A percentile compares a stretch with the other conserved stretches of the same genome.
These are phyloP conservation scores for Dactylellina cionopaga DNA, from an alignment of 2,329 filamentous ascomycete genomes.

Conservation along the genomic window DNA sequence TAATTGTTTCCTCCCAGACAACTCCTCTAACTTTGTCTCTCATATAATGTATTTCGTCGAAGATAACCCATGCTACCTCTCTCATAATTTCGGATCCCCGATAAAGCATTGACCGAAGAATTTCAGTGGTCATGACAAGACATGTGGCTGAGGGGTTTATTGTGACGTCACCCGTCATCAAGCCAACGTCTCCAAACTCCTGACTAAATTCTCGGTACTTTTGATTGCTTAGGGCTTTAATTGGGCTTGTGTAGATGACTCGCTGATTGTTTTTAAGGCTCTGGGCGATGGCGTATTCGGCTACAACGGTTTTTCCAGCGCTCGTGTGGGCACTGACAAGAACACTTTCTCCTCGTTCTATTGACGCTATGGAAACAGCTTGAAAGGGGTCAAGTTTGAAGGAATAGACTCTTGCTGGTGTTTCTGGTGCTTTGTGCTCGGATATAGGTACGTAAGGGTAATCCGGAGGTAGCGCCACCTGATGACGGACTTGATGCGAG, in stretches of 20 bases:
- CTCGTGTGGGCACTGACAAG: constrained; percentile 96
- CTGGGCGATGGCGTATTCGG: constrained; percentile 97
- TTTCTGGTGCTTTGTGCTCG: constrained; percentile 86
- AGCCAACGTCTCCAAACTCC: constrained; percentile 93
- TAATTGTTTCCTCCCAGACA: constrained; percentile 99
- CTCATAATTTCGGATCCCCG: constrained; percentile 99
- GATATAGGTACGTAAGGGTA: constrained; percentile 96
- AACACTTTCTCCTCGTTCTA: constrained; percentile 94
- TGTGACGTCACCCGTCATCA: constrained; percentile 99
- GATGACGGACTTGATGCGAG: constrained; percentile 97
- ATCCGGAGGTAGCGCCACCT: constrained; percentile 92
- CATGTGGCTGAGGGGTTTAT: constrained; percentile 99
- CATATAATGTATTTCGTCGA: constrained; percentile 99
- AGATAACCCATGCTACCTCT: constrained; percentile 97
- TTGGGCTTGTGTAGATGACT: constrained; percentile 98
- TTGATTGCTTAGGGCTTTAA: constrained; percentile 98
- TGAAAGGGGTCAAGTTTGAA: constrained; percentile 98
- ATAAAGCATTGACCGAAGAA: constrained; percentile 98
- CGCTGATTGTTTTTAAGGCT: constrained; percentile 96
- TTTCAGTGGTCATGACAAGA: constrained; percentile 98
- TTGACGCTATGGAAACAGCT: constrained; percentile 90
- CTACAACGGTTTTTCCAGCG: constrained; percentile 97
- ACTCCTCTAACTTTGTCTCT: constrained; percentile 93
- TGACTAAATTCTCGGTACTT: constrained; percentile 97
- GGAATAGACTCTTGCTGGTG: constrained; percentile 82